These are phyloP conservation scores for Noccaea bulbosa DNA, from an alignment of 345 rosid species.

Conservation along the genomic window DNA sequence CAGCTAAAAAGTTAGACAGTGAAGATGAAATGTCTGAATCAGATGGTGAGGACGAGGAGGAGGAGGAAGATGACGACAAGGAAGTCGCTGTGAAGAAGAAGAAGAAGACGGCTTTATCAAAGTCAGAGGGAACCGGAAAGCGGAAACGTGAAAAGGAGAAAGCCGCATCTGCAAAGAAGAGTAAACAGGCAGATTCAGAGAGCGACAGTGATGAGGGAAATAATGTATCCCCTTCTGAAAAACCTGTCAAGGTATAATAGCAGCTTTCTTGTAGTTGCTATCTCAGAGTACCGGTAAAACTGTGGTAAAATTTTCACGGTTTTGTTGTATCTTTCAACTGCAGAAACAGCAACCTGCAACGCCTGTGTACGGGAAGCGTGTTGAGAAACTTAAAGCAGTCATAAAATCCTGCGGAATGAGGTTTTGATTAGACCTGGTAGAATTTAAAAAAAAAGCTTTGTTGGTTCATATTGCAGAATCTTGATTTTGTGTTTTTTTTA, in stretches of 20 bases:
- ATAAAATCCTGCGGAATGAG: conserved; percentile 88
- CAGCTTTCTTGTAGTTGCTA: not conserved
- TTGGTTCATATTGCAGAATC: not conserved
- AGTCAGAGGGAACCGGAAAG: conserved; percentile 56
- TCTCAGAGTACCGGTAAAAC: not conserved
- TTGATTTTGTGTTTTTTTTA: not conserved
- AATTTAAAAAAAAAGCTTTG: not conserved
- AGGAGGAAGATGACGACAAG: conserved; percentile 48
- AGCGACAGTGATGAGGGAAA: conserved; percentile 52
- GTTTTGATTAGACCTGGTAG: conserved; percentile 45
- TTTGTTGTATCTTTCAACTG: conserved; percentile 34
- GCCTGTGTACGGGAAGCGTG: conserved; percentile 72
- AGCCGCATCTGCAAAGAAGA: conserved; percentile 53
- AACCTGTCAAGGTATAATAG: conserved; percentile 54
- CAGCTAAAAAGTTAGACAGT: conserved; percentile 45
- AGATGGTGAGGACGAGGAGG: conserved; percentile 50
- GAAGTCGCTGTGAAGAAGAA: conserved; percentile 40
- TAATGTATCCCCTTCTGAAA: conserved; percentile 36
- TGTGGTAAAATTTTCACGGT: conserved; percentile 4
- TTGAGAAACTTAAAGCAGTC: conserved; percentile 80
- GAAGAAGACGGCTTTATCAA: conserved; percentile 51
- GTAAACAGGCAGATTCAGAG: conserved; percentile 52
- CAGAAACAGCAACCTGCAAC: conserved; percentile 72
- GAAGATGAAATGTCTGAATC: conserved; percentile 50
- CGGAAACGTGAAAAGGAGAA: conserved; percentile 63